A percentile compares a stretch with the other conserved stretches of the same genome.
Evolutionary conservation across 108 stramenopile genomes (phyloP).

Genomic region (Stephanodiscus triporus): DNA sequence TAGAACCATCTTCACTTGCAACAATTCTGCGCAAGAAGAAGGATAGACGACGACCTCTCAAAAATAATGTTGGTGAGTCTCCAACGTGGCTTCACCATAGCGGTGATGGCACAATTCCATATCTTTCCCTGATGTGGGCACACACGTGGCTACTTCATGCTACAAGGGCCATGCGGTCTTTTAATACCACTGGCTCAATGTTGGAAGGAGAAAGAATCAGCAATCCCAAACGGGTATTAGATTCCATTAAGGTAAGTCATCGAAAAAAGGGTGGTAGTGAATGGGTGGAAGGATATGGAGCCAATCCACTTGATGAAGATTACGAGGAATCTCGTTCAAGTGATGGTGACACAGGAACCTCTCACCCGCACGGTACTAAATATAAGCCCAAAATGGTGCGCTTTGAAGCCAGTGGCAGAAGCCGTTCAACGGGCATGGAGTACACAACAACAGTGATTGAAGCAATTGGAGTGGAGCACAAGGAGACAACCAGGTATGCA

Average conservation of each 20-base stretch:
- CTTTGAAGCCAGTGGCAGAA: conserved; percentile 68
- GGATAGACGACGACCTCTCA: conserved; percentile 40
- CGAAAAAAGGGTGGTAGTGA: conserved; percentile 77
- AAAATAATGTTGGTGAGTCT: conserved; percentile 23
- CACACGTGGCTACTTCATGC: conserved; percentile 90
- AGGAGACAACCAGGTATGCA: conserved; percentile 86
- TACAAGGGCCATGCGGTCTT: conserved; percentile 64
- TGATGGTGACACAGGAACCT: conserved; percentile 66
- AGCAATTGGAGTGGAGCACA: conserved; percentile 89
- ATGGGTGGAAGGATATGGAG: conserved; percentile 76
- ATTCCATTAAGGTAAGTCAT: conserved; percentile 72
- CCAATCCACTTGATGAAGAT: conserved; percentile 42
- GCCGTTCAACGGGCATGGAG: conserved; percentile 77
- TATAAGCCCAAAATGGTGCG: conserved; percentile 87
- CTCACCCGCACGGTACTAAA: conserved; percentile 84
- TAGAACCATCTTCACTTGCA: conserved; percentile 34
- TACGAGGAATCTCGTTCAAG: conserved; percentile 32
- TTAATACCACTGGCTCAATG: conserved; percentile 31
- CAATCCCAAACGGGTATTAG: conserved; percentile 61
- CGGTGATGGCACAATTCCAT: conserved; percentile 91
- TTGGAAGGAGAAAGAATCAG: conserved; percentile 51
- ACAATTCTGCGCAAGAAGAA: conserved; percentile 64
- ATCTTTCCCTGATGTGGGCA: conserved; percentile 66
- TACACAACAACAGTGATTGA: conserved; percentile 89
- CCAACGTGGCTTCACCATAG: conserved; percentile 52